Evolutionary conservation across 2,329 filamentous ascomycete species (phyloP), one percentile per base, ranked within the genome.

Genomic region (Neodidymelliopsis sp.): DNA sequence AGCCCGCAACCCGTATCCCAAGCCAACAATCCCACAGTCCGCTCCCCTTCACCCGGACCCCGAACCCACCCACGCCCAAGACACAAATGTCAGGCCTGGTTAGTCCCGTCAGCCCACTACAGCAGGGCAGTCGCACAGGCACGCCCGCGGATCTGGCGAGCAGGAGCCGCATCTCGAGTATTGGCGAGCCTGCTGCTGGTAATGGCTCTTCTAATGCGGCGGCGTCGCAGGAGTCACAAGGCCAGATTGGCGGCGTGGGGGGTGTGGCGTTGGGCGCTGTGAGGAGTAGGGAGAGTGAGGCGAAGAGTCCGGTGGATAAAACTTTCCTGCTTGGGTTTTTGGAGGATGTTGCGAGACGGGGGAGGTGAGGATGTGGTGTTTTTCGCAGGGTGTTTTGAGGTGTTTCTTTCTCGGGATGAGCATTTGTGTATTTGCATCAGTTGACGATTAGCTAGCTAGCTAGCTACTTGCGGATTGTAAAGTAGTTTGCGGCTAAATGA

Each of bases 261-360:
- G 24, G n/a, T 22, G 28, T 30, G 20, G 13, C 28, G 9, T 12
- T 34, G 4, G 18, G 31, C 6, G 15, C 6, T 9, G 31, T 23
- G 22, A 54, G 15, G 36, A 46, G 23, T 13, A 55, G 44, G 13
- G 20, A 37, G 12, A 57, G 12, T 20, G 66, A 59, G 3, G 63
- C 58, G 9, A 71, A 66, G 47, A 71, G 64, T 37, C 83, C 88
- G 0, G 87, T 84, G 0, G 86, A 94, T 59, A 87, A 89, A 66
- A 86, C 80, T 12, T 94, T 94, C 62, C 74, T 95, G 66, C 77
- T 94, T 40, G 87, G 83, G 8, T 94, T 91, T 66, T 74, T 95
- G 62, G 84, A 90, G 56, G 77, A 77, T 47, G 77, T 81, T 24
- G 69, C 69, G 18, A 58, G 61, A 47, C 53, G 63, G 18, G 69